Conservation (phyloP, 2,329 filamentous ascomycete species). For the Arachnopeziza araneosa region DNA sequence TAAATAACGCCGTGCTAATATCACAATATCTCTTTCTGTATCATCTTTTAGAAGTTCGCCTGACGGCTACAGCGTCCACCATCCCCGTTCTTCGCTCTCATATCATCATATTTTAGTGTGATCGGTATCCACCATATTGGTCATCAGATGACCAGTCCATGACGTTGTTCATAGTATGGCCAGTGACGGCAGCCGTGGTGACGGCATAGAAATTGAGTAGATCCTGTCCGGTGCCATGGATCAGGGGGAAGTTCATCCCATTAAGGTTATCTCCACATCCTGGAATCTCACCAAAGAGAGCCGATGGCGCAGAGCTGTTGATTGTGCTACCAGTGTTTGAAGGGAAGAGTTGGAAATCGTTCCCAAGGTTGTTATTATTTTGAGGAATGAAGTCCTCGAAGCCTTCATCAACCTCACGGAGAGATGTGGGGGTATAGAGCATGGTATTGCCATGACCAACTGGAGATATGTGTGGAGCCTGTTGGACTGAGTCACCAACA, state of each 20-base stretch:
- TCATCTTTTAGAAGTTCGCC: background rate
- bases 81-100: constrained; percentile 10
- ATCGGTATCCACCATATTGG: constrained; percentile 20
- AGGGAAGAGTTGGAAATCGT: constrained; percentile 30
- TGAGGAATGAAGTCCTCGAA: constrained; percentile 25
- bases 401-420: constrained; percentile 47
- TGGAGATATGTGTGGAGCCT: constrained; percentile 56
- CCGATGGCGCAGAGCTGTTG: constrained; percentile 19
- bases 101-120: constrained; percentile 1
- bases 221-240: constrained; percentile 20
- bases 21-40: constrained; percentile 15
- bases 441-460: constrained; percentile 63
- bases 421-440: constrained; percentile 60
- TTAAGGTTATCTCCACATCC: background rate
- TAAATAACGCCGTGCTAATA: constrained; percentile 22
- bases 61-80: constrained; percentile 13
- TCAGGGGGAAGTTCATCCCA: background rate
- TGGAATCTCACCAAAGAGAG: constrained; percentile 28
- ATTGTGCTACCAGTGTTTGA: constrained; percentile 19
- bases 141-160: constrained; percentile 26
- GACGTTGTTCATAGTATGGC: constrained; percentile 7
- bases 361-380: constrained; percentile 12
- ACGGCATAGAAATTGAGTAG: constrained; percentile 27
- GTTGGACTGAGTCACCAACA: constrained; percentile 26
- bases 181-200: constrained; percentile 18